Base-by-base conservation (phyloP, 169 alveolate species). In the Prorocentrum cordatum region DNA sequence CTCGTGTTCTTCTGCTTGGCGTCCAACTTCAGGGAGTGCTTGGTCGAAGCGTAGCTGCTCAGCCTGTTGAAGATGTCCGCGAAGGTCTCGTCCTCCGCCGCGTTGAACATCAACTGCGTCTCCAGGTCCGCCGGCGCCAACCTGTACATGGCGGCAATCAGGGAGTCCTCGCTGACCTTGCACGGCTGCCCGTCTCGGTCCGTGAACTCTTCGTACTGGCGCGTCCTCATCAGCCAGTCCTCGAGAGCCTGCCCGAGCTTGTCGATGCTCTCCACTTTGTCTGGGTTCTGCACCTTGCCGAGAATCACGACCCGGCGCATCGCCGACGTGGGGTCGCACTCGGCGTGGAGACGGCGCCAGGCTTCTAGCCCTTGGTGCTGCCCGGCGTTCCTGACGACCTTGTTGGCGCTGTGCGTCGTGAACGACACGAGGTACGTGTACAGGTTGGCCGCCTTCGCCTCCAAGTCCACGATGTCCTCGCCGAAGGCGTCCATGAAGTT, bases 181-280 rank as follows among this genome's bases (percentile, higher is more conserved):
- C 87, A 77, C 10, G 87, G 62, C 45, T 18, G 5, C 0, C 87
- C 73, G 3, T 36, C 39, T 10, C 18, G 38, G n/a, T 77, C 87
- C 14, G 87, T 58, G 87, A 77, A 77, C 87, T 77, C 87, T 62
- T 77, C 87, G 39, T 77, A 77, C 61, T 77, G 87, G 22, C 73
- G 45, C 42, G 50, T 77, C 87, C 39, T 77, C 29, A 70, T 27
- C 33, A 58, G 35, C 87, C 87, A 77, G 5, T 58, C 73, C 72
- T 77, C 87, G 50, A 58, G 47, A 1, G 62, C 59, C 18, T 31
- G 1, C 27, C 87, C 87, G 0, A 77, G 38, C 29, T 35, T 24
- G 33, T 77, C 87, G 0, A 77, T 66, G 39, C 20, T 58, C 42
- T 54, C 35, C 29, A 71, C 50, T 50, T 47, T 72, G 39, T 45